A percentile compares a stretch with the other conserved stretches of the same genome.
Conservation (phyloP, 176 grass and related monocot species). For the Poa annua region DNA sequence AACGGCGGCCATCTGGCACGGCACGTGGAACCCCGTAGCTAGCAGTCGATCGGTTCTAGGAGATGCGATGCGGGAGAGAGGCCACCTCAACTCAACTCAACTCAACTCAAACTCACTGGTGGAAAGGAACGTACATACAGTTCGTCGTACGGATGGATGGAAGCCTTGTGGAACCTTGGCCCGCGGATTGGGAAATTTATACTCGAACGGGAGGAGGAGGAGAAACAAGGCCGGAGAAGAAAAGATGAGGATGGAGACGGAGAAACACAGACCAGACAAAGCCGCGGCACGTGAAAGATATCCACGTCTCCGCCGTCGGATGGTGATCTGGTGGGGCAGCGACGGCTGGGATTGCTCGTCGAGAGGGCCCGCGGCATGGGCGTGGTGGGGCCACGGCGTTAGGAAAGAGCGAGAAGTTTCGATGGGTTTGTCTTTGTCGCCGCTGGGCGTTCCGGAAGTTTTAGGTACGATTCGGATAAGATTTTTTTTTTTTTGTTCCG, state of each 20-base stretch:
- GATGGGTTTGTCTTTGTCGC: constrained; percentile 4
- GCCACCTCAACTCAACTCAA: no score
- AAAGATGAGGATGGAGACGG: no score
- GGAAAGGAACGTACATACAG: constrained; percentile 48
- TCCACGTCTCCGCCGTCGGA: background rate
- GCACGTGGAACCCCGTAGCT: constrained; percentile 11
- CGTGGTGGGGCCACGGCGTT: background rate
- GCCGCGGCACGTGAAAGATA: constrained; percentile 2
- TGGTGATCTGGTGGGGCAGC: no score
- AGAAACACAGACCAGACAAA: constrained; percentile 47
- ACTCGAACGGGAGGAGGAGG: constrained; percentile 46
- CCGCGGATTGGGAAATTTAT: constrained; percentile 53
- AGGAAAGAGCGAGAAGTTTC: constrained; percentile 69
- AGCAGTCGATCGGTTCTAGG: constrained; percentile 37
- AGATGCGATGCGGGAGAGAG: constrained; percentile 31
- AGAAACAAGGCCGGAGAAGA: background rate
- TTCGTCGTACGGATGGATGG: no score
- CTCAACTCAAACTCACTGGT: no score
- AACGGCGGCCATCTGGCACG: constrained; percentile 47
- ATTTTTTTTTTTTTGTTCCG: constrained; percentile 38
- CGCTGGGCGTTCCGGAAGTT: constrained; percentile 50
- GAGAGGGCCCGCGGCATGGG: background rate
- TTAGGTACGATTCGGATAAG: constrained; percentile 46
- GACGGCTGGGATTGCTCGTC: background rate
- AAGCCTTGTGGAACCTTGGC: constrained; percentile 74